Base-by-base conservation (phyloP, 331 rosid genomes). In the Rosa hybrid region DNA sequence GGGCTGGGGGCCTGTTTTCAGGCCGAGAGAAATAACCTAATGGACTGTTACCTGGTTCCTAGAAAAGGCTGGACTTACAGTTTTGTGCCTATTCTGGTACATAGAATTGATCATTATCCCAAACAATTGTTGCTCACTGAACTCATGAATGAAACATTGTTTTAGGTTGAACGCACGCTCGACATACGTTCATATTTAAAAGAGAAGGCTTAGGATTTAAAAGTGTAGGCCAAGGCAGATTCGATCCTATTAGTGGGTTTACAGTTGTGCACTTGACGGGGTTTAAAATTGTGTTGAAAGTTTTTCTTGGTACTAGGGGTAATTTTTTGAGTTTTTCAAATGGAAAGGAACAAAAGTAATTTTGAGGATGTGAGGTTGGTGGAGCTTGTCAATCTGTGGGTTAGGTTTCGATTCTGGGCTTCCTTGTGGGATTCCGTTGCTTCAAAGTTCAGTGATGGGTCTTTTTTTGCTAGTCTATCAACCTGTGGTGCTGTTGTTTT, bases 201-300 rank as follows among this genome's bases (percentile, higher is more conserved):
- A 51, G 11, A 23, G 65, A 74, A 53, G 20, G 46, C 38, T 39
- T 54, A 1, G 10, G 14, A 12, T 25, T 3, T 38, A 41, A 48
- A 41, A 38, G 18, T 34, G 25, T n/a, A n/a, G 23, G 8, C n/a
- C 42, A 38, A 56, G 42, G 54, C 8, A 3, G 25, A 39, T 54
- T 11, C 39, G 18, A 18, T 53, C 64, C 50, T 72, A 38, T 18
- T 45, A 45, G 48, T 54, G 64, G 64, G 50, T 74, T 54, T 56
- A 38, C 7, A 54, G 77, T 74, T 20, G 67, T 74, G 77, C 63
- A 1, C 23, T 64, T 67, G 72, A 38, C 13, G 39, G 56, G 78
- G 65, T 16, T 34, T 30, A 8, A 10, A n/a, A 21, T 54, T 54
- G 17, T 53, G n/a, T 38, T 38, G n/a, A 34, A 54, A 54, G 77